Percentiles rank a stretch among this genome's conserved stretches.
phyloP scores from a whole-genome alignment of 2,329 filamentous ascomycete species.

The Pseudopyrenochaeta lycopersici region DNA sequence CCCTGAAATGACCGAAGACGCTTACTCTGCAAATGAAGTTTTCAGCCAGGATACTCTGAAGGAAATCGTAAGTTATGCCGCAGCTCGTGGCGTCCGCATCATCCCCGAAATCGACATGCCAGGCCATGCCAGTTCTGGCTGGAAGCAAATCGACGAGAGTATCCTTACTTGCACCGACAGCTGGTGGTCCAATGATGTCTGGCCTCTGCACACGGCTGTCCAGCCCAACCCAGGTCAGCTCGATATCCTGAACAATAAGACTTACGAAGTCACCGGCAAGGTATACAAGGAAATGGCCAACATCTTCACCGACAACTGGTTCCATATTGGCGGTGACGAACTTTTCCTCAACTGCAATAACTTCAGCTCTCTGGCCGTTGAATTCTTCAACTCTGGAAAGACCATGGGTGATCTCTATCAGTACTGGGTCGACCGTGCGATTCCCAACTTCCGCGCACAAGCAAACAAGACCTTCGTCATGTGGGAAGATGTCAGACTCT shows the following conservation, averaged over 20 bases:
- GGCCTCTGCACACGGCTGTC: slow-evolving; percentile 63
- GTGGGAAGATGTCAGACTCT: slow-evolving; percentile 65
- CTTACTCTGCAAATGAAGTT: slow-evolving; percentile 60
- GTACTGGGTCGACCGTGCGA: slow-evolving; percentile 62
- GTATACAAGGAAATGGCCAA: slow-evolving; percentile 63
- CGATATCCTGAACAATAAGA: slow-evolving; percentile 64
- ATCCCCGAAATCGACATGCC: slow-evolving; percentile 72
- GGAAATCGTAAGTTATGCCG: slow-evolving; percentile 59
- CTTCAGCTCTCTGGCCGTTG: slow-evolving; percentile 59
- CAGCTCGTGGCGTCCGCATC: slow-evolving; percentile 66
- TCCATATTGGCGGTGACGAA: slow-evolving; percentile 66
- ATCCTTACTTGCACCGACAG: slow-evolving; percentile 65
- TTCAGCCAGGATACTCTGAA: slow-evolving; percentile 57
- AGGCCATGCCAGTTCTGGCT: slow-evolving; percentile 64
- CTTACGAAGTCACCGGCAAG: slow-evolving; percentile 63
- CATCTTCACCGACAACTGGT: slow-evolving; percentile 63
- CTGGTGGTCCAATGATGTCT: slow-evolving; percentile 70
- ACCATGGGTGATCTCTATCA: slow-evolving; percentile 63
- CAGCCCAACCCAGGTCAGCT: slow-evolving; percentile 66
- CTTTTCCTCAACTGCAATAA: slow-evolving; percentile 67
- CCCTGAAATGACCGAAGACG: slow-evolving; percentile 63
- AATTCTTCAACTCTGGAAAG: slow-evolving; percentile 62
- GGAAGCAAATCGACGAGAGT: slow-evolving; percentile 64
- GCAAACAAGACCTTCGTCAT: slow-evolving; percentile 63
- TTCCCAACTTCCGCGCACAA: slow-evolving; percentile 60